These are phyloP conservation scores for Podospora didyma DNA, from an alignment of 495 filamentous ascomycete genomes.

Conservation along the genomic window DNA sequence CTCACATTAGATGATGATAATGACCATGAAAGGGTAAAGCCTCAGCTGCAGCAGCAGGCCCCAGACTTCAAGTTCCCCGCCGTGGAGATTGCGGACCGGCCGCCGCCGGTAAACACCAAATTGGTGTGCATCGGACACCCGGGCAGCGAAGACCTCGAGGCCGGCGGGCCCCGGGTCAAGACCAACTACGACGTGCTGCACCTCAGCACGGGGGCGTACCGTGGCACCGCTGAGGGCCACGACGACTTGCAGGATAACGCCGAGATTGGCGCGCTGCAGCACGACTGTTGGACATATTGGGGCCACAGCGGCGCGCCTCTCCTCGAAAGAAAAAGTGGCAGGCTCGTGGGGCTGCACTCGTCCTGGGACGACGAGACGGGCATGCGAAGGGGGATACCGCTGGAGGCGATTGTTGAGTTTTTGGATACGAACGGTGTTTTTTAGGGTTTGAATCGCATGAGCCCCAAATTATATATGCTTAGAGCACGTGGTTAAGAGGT, in stretches of 20 bases:
- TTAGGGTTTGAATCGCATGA: no score
- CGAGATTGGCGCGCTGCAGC: constrained; percentile 46
- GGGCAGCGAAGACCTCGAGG: constrained; percentile 44
- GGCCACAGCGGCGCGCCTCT: constrained; percentile 47
- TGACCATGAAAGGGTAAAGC: no score
- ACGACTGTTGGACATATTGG: constrained; percentile 55
- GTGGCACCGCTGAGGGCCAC: constrained; percentile 32
- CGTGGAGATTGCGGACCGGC: constrained; percentile 1
- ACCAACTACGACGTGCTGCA: constrained; percentile 45
- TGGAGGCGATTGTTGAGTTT: constrained; percentile 34
- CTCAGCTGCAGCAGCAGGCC: no score
- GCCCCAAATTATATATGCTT: no score
- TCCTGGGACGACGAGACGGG: constrained; percentile 44
- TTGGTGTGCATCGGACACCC: constrained; percentile 41
- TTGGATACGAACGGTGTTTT: neutral
- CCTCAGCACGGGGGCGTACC: constrained; percentile 32
- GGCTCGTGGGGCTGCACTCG: constrained; percentile 42
- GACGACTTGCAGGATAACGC: constrained; percentile 40
- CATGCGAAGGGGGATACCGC: constrained; percentile 42
- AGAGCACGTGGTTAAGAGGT: no score
- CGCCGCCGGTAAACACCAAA: constrained; percentile 4
- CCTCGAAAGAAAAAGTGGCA: constrained; percentile 24
- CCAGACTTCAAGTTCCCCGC: neutral
- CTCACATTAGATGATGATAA: no score
- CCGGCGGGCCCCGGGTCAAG: constrained; percentile 15